Evolutionary conservation across 2,329 filamentous ascomycete genomes (phyloP), one percentile per base, ranked within the genome.

Genomic region (Pseudogymnoascus sp.): DNA sequence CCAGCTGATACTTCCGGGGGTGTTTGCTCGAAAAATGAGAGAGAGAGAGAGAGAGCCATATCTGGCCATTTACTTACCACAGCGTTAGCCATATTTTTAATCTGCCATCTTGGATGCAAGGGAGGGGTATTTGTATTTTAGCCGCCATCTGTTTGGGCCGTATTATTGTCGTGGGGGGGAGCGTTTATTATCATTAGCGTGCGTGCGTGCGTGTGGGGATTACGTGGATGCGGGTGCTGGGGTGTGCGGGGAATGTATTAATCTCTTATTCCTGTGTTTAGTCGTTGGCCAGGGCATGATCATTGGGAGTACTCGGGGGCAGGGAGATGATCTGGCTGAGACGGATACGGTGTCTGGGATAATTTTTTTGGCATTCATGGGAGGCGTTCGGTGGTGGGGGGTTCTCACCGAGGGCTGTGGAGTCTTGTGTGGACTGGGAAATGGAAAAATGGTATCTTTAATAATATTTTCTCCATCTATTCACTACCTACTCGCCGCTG

Each of bases 131-230:
- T 21, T 52, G 45, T 52, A 52, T 52, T 52, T 52, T 52, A 52
- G 45, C 45, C 41, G 21, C 21, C 23, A 48, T 18, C 23, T 48
- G 21, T 48, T 48, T 48, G 41, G 41, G 41, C 41, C n/a, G n/a
- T n/a, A n/a, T n/a, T n/a, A 48, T 28, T 28, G 41, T 28, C 28
- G 5, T 41, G 13, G 23, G 9, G 45, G 45, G 26, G 45, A 30
- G n/a, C n/a, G n/a, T 52, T 52, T 52, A 52, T 30, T 45, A 52
- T 52, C 45, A 52, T 52, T 52, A 52, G 45, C 45, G 26, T 52
- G 39, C 39, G 39, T 45, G 37, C 37, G n/a, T 30, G 28, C 2
- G 8, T 15, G 34, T 12, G 2, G 34, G 34, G 13, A 6, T 15
- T 37, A 15, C n/a, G 15, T 7, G n/a, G 5, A n/a, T 30, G 45